Evolutionary conservation across 176 grass and related monocot genomes (phyloP).

Genomic region (Musa acuminata): DNA sequence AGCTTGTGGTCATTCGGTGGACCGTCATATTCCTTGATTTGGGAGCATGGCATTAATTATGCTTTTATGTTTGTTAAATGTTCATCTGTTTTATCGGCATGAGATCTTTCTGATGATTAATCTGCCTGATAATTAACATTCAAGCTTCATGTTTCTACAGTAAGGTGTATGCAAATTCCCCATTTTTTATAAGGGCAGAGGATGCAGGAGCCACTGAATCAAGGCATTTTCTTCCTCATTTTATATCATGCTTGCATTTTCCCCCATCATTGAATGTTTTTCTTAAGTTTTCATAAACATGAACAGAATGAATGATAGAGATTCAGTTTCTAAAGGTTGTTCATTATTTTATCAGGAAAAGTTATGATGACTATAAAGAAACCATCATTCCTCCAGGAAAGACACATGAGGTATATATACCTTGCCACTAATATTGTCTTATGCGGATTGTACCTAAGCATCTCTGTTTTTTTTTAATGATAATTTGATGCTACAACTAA

Average conservation of each 20-base stretch:
- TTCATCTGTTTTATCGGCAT: neutral
- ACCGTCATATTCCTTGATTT: too few species aligned
- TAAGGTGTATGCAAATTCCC: constrained; percentile 85
- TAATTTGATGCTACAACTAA: neutral
- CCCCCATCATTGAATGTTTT: neutral
- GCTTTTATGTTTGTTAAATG: too few species aligned
- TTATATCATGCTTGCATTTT: neutral
- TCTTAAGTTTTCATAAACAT: constrained; percentile 5
- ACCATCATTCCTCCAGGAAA: constrained; percentile 77
- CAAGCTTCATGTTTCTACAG: constrained; percentile 29
- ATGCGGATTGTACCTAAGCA: neutral
- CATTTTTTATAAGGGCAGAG: constrained; percentile 94
- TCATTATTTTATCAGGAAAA: constrained; percentile 44
- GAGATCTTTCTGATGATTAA: constrained; percentile 15
- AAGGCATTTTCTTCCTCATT: constrained; percentile 37
- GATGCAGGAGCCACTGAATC: constrained; percentile 61
- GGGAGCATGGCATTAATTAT: too few species aligned
- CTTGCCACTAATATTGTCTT: neutral
- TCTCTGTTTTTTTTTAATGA: neutral
- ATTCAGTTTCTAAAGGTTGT: constrained; percentile 16
- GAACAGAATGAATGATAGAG: neutral
- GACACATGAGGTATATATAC: constrained; percentile 69
- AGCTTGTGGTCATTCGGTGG: too few species aligned
- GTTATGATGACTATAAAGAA: constrained; percentile 65
- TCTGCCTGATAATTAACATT: neutral